A percentile compares a stretch with the other conserved stretches of the same genome.
Conservation (phyloP, 768 basidiomycete genomes). For the Tricholoma sp. region DNA sequence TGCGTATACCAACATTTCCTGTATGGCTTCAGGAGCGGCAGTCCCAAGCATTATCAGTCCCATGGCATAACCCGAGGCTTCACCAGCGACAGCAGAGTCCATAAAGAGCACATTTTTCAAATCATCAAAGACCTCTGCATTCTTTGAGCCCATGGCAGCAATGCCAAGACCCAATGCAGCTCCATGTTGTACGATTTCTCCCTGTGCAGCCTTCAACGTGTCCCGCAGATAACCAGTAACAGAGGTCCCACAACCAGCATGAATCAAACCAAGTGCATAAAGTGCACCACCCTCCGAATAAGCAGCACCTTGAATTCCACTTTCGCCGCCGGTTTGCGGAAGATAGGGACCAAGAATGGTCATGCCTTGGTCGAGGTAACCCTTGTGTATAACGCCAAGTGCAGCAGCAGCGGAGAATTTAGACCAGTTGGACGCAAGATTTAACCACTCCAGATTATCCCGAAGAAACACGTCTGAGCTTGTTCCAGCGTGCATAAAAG, state of each 20-base stretch:
- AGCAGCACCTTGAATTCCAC: conserved; percentile 68
- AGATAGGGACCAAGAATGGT: conserved; percentile 92
- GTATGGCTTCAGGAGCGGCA: conserved; percentile 67
- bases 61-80: conserved; percentile 96
- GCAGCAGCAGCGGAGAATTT: conserved; percentile 98
- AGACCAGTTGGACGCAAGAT: conserved; percentile 93
- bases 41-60: conserved; percentile 98
- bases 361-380: conserved; percentile 91
- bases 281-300: conserved; percentile 97
- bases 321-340: conserved; percentile 72
- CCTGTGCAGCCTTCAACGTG: conserved; percentile 66
- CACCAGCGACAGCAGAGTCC: conserved; percentile 94
- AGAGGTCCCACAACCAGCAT: conserved; percentile 81
- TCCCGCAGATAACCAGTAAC: conserved; percentile 77
- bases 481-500: conserved; percentile 98
- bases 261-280: conserved; percentile 91
- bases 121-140: conserved; percentile 85
- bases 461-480: conserved; percentile 91
- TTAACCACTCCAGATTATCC: conserved; percentile 96
- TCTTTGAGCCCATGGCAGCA: conserved; percentile 90
- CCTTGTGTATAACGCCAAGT: conserved; percentile 96
- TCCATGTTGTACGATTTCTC: conserved; percentile 93
- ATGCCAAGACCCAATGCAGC: conserved; percentile 97
- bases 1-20: conserved; percentile 96
- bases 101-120: conserved; percentile 84